These are phyloP conservation scores for Primulina eburnea DNA, from an alignment of 257 asterid genomes.

Conservation along the genomic window DNA sequence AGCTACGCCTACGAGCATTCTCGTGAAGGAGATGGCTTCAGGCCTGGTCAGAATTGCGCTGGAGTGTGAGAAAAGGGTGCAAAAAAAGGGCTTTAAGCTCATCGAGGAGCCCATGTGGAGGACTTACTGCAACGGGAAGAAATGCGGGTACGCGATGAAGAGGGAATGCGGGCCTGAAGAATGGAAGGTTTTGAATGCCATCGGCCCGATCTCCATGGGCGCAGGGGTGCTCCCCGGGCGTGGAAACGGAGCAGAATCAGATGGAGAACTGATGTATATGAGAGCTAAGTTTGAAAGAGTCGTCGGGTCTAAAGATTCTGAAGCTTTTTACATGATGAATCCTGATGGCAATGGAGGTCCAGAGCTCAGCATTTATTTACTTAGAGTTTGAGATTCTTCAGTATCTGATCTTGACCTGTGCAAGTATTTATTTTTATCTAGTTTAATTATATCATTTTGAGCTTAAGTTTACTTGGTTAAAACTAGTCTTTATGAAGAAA, in stretches of 20 bases:
- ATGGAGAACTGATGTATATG: slow-evolving; percentile 91
- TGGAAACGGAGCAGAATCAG: slow-evolving; percentile 34
- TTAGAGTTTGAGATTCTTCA: slow-evolving; percentile 48
- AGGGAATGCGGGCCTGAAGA: slow-evolving; percentile 82
- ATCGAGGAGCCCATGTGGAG: slow-evolving; percentile 76
- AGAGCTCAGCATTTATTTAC: slow-evolving; percentile 85
- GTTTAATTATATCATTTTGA: not conserved
- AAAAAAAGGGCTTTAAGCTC: slow-evolving; percentile 45
- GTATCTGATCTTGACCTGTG: not conserved
- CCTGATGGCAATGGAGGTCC: slow-evolving; percentile 96
- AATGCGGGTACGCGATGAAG: slow-evolving; percentile 79
- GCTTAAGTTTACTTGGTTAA: not conserved
- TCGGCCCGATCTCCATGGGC: slow-evolving; percentile 91
- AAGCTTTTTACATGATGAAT: slow-evolving; percentile 95
- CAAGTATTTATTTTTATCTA: not conserved
- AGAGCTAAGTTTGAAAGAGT: slow-evolving; percentile 93
- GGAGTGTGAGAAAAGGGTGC: slow-evolving; percentile 62
- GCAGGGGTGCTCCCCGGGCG: slow-evolving; percentile 88
- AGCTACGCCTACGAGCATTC: slow-evolving; percentile 65
- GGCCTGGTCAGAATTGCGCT: slow-evolving; percentile 79
- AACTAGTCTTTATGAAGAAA: slow-evolving; percentile 12
- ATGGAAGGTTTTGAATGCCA: slow-evolving; percentile 70
- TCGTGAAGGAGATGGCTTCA: slow-evolving; percentile 87
- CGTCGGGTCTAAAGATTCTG: slow-evolving; percentile 88
- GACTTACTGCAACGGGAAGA: slow-evolving; percentile 82